A percentile compares a stretch with the other conserved stretches of the same genome.
Evolutionary conservation across 768 basidiomycete genomes (phyloP).

Genomic region (Boletus subcaerulescens): DNA sequence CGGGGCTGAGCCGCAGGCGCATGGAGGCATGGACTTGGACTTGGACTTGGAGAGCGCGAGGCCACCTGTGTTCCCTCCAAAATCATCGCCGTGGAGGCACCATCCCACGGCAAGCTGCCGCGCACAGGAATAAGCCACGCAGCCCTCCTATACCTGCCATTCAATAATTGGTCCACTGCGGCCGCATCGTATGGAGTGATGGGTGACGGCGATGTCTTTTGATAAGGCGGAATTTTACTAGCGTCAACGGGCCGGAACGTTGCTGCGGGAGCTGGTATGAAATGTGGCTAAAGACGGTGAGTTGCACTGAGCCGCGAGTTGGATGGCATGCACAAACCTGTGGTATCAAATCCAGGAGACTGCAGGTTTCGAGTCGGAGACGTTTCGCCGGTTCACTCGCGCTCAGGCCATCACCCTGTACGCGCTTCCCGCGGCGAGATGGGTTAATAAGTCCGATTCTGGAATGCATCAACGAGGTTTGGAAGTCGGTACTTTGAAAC

Average conservation of each 20-base stretch:
- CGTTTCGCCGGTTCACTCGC: constrained; percentile 28
- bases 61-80: constrained; percentile 27
- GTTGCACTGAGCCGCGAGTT: neutral
- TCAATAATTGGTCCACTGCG: constrained; percentile 28
- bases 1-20: constrained; percentile 13
- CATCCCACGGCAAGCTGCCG: constrained; percentile 48
- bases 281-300: constrained; percentile 25
- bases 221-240: constrained; percentile 31
- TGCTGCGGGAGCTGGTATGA: constrained; percentile 16
- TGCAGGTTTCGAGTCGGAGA: constrained; percentile 33
- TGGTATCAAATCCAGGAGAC: constrained; percentile 41
- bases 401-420: neutral
- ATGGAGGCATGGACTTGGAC: constrained; percentile 18
- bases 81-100: constrained; percentile 42
- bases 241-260: constrained; percentile 16
- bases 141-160: constrained; percentile 37
- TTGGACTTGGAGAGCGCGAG: constrained; percentile 15
- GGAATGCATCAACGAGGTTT: neutral
- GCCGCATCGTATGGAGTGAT: constrained; percentile 36
- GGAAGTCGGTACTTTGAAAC: constrained; percentile 39
- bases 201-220: constrained; percentile 34
- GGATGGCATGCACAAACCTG: constrained; percentile 37
- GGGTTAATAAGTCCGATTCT: neutral
- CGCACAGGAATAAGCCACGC: constrained; percentile 61
- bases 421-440: constrained; percentile 9